These are phyloP conservation scores for Myrmaecium sp. DNA, from an alignment of 2,329 filamentous ascomycete genomes.

Conservation along the genomic window DNA sequence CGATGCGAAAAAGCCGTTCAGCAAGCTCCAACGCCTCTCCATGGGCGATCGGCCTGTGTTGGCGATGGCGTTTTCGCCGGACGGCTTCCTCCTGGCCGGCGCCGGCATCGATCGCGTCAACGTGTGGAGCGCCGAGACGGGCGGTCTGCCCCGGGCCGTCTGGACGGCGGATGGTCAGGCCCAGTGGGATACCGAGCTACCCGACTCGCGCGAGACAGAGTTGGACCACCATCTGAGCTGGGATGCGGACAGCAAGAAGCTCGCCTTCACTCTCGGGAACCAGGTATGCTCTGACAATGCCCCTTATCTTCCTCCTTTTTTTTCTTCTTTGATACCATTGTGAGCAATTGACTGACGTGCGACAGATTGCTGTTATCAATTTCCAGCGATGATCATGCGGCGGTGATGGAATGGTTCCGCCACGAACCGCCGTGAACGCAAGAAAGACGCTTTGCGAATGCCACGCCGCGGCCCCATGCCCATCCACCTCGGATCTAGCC, in stretches of 20 bases:
- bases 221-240: conserved; percentile 18
- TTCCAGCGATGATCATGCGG: conserved; percentile 10
- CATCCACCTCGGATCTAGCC: too few species aligned
- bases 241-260: conserved; percentile 20
- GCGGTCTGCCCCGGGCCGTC: conserved; percentile 16
- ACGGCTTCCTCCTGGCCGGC: conserved; percentile 25
- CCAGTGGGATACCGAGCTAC: conserved; percentile 5
- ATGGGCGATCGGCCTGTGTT: conserved; percentile 19
- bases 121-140: conserved; percentile 24
- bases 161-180: conserved; percentile 13
- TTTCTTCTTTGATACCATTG: background rate
- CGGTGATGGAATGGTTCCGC: conserved; percentile 3
- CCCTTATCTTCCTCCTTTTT: background rate
- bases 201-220: conserved; percentile 13
- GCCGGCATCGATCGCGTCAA: conserved; percentile 26
- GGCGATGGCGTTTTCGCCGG: conserved; percentile 27
- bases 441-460: too few species aligned
- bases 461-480: too few species aligned
- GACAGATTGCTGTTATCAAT: conserved; percentile 18
- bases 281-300: conserved; percentile 12
- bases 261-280: conserved; percentile 20
- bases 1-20: conserved; percentile 20
- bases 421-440: too few species aligned
- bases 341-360: background rate
- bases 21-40: conserved; percentile 12